Percentiles rank a stretch among this genome's conserved stretches.
These are phyloP conservation scores for Porphyra umbilicalis DNA, from an alignment of 31 red algal genomes.

Conservation along the genomic window DNA sequence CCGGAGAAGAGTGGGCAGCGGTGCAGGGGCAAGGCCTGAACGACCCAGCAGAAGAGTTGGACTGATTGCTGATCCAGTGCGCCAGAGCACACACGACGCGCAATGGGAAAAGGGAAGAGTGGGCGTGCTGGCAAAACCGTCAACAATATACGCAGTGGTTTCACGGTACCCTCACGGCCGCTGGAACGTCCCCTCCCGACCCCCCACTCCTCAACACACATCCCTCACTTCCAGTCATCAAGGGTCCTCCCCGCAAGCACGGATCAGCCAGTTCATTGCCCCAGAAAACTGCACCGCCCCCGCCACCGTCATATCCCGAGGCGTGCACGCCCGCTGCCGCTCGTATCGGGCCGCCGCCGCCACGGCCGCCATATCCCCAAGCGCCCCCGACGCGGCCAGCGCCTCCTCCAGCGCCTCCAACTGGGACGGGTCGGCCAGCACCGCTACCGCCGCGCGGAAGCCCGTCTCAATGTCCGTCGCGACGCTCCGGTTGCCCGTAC, in stretches of 20 bases:
- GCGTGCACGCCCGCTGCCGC: conserved; percentile 29
- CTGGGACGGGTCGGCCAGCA: conserved; percentile 31
- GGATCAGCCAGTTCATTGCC: conserved; percentile 59
- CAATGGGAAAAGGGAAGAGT: no score
- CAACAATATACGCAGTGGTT: no score
- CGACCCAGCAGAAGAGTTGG: no score
- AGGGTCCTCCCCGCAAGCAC: conserved; percentile 28
- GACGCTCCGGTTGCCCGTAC: conserved; percentile 3
- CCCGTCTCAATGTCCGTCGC: conserved; percentile 28
- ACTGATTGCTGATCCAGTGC: no score
- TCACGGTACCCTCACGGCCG: no score
- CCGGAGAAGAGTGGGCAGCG: no score
- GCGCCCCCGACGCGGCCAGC: conserved; percentile 9
- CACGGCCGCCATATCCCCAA: conserved; percentile 3
- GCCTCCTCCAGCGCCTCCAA: conserved; percentile 32
- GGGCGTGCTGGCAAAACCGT: no score
- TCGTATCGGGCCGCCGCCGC: conserved; percentile 45
- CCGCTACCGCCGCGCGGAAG: conserved; percentile 37
- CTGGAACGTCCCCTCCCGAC: no score
- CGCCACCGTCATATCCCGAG: conserved; percentile 48
- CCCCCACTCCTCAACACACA: no score
- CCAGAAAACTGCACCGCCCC: conserved; percentile 61
- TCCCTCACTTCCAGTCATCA: no score
- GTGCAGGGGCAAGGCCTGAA: no score
- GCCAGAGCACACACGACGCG: no score